Conservation (phyloP, 177 flowering plant genomes). For the Vitis hybrid region DNA sequence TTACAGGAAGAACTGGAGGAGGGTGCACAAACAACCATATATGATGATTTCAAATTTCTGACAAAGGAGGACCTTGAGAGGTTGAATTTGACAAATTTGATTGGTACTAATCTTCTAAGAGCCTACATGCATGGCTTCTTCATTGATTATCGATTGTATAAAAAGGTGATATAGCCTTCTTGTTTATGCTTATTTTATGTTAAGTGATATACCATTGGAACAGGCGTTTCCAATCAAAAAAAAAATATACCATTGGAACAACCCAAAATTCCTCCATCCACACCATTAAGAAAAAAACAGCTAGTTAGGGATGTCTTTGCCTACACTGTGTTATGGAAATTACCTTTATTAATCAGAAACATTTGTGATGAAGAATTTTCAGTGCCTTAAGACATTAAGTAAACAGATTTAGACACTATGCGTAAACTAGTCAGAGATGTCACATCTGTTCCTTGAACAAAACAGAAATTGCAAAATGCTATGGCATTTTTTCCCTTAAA, state of each 20-base stretch:
- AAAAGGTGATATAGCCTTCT: slow-evolving; percentile 46
- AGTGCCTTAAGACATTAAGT: no score
- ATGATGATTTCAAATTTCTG: slow-evolving; percentile 88
- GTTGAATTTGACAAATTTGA: slow-evolving; percentile 63
- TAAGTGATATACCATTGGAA: no score
- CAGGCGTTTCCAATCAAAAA: background rate
- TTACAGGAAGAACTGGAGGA: slow-evolving; percentile 95
- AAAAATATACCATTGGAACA: background rate
- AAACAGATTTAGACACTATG: background rate
- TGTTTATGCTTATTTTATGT: background rate
- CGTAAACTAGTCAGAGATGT: background rate
- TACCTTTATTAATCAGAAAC: background rate
- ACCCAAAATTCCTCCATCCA: no score
- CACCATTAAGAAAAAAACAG: background rate
- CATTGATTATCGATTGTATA: slow-evolving; percentile 66
- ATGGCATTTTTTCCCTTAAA: background rate
- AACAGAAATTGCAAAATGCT: background rate
- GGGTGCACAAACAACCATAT: slow-evolving; percentile 70
- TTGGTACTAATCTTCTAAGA: slow-evolving; percentile 75
- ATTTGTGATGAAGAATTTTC: background rate
- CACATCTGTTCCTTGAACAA: background rate
- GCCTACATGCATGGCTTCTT: slow-evolving; percentile 96
- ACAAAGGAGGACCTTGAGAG: slow-evolving; percentile 82
- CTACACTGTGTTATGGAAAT: background rate
- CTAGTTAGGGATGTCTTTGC: background rate